A percentile compares a stretch with the other conserved stretches of the same genome.
phyloP scores from a whole-genome alignment of 768 basidiomycete species.

The Pulveroboletus frians region DNA sequence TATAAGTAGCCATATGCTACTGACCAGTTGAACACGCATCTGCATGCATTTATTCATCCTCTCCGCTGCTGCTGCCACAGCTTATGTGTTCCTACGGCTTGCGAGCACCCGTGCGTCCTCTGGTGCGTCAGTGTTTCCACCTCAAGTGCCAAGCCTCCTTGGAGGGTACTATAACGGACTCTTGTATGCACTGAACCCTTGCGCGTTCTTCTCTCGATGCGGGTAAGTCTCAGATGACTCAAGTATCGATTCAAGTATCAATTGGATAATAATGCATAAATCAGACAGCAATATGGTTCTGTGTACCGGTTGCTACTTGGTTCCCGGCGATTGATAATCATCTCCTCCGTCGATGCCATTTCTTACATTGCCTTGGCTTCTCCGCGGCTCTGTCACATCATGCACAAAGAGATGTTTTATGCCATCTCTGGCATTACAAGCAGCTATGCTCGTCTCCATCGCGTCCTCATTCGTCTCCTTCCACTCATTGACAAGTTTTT shows the following conservation, averaged over 20 bases:
- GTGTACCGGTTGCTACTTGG: slow-evolving; percentile 18
- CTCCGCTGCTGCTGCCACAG: too few relatives aligned
- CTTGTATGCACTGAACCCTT: slow-evolving; percentile 10
- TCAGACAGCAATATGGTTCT: slow-evolving; percentile 13
- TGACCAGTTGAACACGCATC: not conserved
- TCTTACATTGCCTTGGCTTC: slow-evolving; percentile 5
- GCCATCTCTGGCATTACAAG: slow-evolving; percentile 10
- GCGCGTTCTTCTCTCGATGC: slow-evolving; percentile 15
- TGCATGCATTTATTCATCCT: slow-evolving; percentile 1
- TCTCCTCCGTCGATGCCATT: slow-evolving; percentile 15
- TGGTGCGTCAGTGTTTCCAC: not conserved
- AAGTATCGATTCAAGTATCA: too few relatives aligned
- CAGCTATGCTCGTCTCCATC: slow-evolving; percentile 7
- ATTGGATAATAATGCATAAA: not conserved
- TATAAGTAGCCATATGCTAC: not conserved
- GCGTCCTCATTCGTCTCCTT: slow-evolving; percentile 15
- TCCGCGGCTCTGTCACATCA: slow-evolving; percentile 4
- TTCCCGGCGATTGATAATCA: slow-evolving; percentile 8
- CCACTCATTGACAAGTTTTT: slow-evolving; percentile 20
- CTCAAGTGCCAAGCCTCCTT: slow-evolving; percentile 9
- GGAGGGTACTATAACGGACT: slow-evolving; percentile 16
- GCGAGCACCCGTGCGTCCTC: not conserved
- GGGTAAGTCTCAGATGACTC: slow-evolving; percentile 11
- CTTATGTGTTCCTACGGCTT: not conserved
- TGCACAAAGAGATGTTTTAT: slow-evolving; percentile 9